phyloP scores from a whole-genome alignment of 441 rosid genomes.

The Mallotus repandus region DNA sequence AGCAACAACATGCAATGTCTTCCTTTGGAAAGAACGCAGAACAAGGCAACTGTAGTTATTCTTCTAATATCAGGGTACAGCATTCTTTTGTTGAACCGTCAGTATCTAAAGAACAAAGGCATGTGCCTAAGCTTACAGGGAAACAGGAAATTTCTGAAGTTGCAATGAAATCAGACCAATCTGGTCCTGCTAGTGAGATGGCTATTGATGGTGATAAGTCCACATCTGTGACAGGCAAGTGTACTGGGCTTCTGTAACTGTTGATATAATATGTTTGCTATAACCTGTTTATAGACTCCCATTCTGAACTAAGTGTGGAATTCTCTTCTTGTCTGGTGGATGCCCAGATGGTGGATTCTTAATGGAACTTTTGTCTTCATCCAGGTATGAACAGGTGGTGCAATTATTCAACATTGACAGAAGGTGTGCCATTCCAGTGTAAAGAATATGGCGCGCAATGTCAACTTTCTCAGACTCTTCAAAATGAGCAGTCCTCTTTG shows the following conservation, averaged over 20 bases:
- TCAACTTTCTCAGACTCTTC: slow-evolving; percentile 29
- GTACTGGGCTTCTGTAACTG: not conserved
- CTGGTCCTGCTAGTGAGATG: slow-evolving; percentile 20
- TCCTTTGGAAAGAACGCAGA: slow-evolving; percentile 31
- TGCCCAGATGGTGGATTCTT: not conserved
- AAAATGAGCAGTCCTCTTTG: slow-evolving; percentile 24
- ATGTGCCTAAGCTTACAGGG: slow-evolving; percentile 17
- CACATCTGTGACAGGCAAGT: slow-evolving; percentile 33
- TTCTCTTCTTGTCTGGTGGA: not conserved
- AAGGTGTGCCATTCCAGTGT: slow-evolving; percentile 25
- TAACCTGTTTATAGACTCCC: slow-evolving; percentile 17
- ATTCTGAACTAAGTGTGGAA: not conserved
- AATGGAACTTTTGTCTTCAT: slow-evolving; percentile 16
- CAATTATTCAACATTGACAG: slow-evolving; percentile 28
- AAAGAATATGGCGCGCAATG: slow-evolving; percentile 28
- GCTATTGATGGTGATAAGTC: slow-evolving; percentile 22
- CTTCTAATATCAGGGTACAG: slow-evolving; percentile 27
- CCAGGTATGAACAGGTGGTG: slow-evolving; percentile 33
- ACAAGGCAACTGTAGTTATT: slow-evolving; percentile 23
- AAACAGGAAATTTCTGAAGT: slow-evolving; percentile 28
- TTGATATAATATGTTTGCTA: slow-evolving; percentile 12
- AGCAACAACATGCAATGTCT: slow-evolving; percentile 37
- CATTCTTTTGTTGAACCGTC: slow-evolving; percentile 32
- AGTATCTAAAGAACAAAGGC: slow-evolving; percentile 25
- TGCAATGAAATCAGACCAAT: slow-evolving; percentile 17